phyloP scores from a whole-genome alignment of 2,329 filamentous ascomycete species.

The Corinectria fuckeliana region DNA sequence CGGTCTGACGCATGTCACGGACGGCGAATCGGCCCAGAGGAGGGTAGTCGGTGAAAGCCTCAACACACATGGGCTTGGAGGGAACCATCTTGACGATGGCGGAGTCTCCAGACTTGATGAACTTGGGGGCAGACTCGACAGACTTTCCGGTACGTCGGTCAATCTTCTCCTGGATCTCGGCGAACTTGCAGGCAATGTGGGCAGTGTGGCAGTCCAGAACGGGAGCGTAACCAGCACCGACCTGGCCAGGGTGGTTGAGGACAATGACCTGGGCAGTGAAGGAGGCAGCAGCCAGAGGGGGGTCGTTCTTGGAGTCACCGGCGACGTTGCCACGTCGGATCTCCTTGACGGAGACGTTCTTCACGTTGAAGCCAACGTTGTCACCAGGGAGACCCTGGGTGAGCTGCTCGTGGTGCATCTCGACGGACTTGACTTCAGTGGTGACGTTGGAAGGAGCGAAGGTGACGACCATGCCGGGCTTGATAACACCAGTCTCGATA shows the following conservation, averaged over 20 bases:
- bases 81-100: constrained; percentile 99
- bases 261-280: constrained; percentile 99
- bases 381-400: constrained; percentile 94
- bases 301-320: constrained; percentile 99
- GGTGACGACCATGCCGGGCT: constrained; percentile 92
- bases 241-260: constrained; percentile 99
- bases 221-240: constrained; percentile 98
- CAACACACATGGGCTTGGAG: constrained; percentile 99
- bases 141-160: constrained; percentile 99
- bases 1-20: constrained; percentile 95
- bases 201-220: constrained; percentile 99
- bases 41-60: constrained; percentile 99
- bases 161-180: constrained; percentile 99
- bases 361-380: constrained; percentile 99
- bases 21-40: constrained; percentile 99
- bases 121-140: constrained; percentile 90
- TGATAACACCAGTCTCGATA: constrained; percentile 99
- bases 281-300: constrained; percentile 83
- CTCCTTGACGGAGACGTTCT: constrained; percentile 99
- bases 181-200: constrained; percentile 99
- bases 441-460: constrained; percentile 98
- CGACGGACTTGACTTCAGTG: constrained; percentile 99
- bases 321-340: constrained; percentile 99
- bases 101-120: constrained; percentile 99
- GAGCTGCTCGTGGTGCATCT: constrained; percentile 99